These are phyloP conservation scores for Verticillium nubilum DNA, from an alignment of 2,329 filamentous ascomycete species.

Conservation along the genomic window DNA sequence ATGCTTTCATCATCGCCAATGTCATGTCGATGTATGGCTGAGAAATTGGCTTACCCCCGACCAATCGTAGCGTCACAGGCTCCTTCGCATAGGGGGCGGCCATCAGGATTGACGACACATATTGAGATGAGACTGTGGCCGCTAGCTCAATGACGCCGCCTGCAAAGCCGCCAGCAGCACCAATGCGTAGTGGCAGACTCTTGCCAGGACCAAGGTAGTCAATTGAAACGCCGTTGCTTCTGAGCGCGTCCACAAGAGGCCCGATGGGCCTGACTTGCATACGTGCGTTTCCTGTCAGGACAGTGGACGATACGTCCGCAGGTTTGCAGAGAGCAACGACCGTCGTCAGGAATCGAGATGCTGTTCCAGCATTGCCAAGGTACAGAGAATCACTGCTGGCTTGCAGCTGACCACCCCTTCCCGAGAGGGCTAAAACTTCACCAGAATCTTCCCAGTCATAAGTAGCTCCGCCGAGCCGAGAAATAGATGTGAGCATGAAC, in stretches of 20 bases:
- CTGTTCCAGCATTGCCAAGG: slow-evolving; percentile 93
- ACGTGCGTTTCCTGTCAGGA: slow-evolving; percentile 87
- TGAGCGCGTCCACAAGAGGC: slow-evolving; percentile 83
- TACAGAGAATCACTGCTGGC: slow-evolving; percentile 77
- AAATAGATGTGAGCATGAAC: slow-evolving; percentile 92
- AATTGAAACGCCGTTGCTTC: slow-evolving; percentile 79
- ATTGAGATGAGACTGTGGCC: slow-evolving; percentile 97
- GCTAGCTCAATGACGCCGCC: slow-evolving; percentile 88
- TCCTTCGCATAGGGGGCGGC: slow-evolving; percentile 95
- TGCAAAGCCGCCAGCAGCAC: slow-evolving; percentile 74
- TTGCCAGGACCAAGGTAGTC: slow-evolving; percentile 79
- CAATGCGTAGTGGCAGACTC: slow-evolving; percentile 78
- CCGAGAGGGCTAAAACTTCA: slow-evolving; percentile 82
- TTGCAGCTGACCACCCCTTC: slow-evolving; percentile 79
- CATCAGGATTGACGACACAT: slow-evolving; percentile 95
- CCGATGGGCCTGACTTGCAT: slow-evolving; percentile 97
- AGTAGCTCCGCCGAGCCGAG: slow-evolving; percentile 75
- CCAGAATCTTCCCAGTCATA: slow-evolving; percentile 94
- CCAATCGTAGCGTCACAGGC: slow-evolving; percentile 80
- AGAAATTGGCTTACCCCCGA: slow-evolving; percentile 96
- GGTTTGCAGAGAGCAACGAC: slow-evolving; percentile 79
- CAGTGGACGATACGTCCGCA: slow-evolving; percentile 58
- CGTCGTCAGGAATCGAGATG: slow-evolving; percentile 89
- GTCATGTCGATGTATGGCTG: slow-evolving; percentile 99
- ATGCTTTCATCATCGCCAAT: slow-evolving; percentile 91